Conservation (phyloP, 2,329 filamentous ascomycete species). For the Aspergillus transmontanensis region DNA sequence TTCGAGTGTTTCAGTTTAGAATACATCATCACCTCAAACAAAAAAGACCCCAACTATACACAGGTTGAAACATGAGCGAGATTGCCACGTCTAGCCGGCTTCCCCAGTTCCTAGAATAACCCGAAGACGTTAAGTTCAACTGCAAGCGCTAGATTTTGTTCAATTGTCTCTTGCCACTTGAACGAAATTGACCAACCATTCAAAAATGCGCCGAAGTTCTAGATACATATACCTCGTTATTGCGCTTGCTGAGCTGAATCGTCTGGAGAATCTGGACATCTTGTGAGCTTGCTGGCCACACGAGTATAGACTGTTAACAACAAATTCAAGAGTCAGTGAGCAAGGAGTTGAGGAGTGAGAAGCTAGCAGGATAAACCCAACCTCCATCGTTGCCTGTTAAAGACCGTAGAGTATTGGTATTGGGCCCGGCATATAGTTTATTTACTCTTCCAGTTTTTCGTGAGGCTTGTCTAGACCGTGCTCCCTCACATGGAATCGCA, state of each 20-base stretch:
- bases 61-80: too few species aligned
- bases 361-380: background rate
- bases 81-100: too few species aligned
- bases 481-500: background rate
- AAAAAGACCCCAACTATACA: too few species aligned
- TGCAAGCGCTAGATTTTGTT: too few species aligned
- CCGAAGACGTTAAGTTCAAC: too few species aligned
- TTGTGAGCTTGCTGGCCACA: background rate
- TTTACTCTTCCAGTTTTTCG: background rate
- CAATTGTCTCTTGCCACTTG: too few species aligned
- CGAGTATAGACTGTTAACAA: background rate
- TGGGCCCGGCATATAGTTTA: background rate
- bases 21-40: too few species aligned
- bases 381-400: background rate
- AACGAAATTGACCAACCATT: too few species aligned
- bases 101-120: too few species aligned
- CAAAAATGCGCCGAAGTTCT: background rate
- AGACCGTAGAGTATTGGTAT: background rate
- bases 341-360: background rate
- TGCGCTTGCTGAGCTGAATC: background rate
- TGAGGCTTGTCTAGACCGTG: background rate
- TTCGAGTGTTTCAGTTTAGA: too few species aligned
- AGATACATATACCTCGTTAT: background rate
- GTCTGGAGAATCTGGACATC: background rate
- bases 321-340: background rate